Base-by-base conservation (phyloP, 768 basidiomycete genomes). In the Serendipita sp. region DNA sequence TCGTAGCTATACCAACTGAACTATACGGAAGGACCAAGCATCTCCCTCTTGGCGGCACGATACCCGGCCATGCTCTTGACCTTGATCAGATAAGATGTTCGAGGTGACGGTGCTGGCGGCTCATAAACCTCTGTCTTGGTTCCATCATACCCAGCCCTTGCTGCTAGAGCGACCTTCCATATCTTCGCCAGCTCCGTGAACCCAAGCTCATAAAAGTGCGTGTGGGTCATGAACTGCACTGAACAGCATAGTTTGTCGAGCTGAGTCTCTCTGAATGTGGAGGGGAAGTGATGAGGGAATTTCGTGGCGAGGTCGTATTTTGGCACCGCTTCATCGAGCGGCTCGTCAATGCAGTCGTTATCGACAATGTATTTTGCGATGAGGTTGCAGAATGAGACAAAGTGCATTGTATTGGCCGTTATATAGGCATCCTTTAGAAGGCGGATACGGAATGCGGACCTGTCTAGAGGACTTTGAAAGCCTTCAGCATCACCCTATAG, bases 151-250 rank as follows among this genome's bases (percentile, higher is more conserved):
- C 56, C 56, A 32, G 34, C 34, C 32, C 56, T 24, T n/a, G 56
- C 56, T 30, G 35, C 34, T 3, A 60, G 56, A 10, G 56, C 56
- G 10, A n/a, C 18, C 35, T 60, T 60, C 56, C 56, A 60, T 3
- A 60, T 60, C 56, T 60, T 60, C 8, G 28, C 18, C 16, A 60
- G 56, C 34, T 60, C 56, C 24, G n/a, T 28, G 56, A 60, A 60
- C 18, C 56, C 56, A n/a, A 60, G 18, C 34, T 60, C 56, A 32
- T 60, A 60, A 28, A 60, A 60, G n/a, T 60, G 56, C 16, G 56
- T 3, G n/a, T 60, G 56, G 16, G 56, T 18, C 56, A 60, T 60
- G 18, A 28, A 35, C 8, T 30, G 28, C 11, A 37, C 34, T 10
- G 24, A 16, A n/a, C 56, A 60, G 28, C 56, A 60, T 7, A 60